Conservation (phyloP, 805 yeast species). For the Candida argentea region DNA sequence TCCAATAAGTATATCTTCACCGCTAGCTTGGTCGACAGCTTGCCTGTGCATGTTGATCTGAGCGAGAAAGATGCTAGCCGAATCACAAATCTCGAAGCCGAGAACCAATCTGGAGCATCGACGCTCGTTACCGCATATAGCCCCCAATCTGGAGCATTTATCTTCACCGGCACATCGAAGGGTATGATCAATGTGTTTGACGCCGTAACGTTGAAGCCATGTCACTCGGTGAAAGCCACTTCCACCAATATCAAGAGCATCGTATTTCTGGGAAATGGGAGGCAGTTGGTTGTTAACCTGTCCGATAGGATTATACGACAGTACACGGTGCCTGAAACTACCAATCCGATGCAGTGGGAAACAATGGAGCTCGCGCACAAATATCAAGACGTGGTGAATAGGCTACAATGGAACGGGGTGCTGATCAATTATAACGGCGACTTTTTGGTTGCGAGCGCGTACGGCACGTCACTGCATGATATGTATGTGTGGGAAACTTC, state of each 20-base stretch:
- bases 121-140: constrained; percentile 44
- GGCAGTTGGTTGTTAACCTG: constrained; percentile 62
- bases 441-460: constrained; percentile 80
- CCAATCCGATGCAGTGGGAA: constrained; percentile 32
- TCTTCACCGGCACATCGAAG: constrained; percentile 70
- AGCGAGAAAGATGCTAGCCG: constrained; percentile 10
- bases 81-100: constrained; percentile 1
- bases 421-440: constrained; percentile 67
- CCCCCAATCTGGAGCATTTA: constrained; percentile 37
- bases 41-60: constrained; percentile 42
- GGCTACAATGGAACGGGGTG: constrained; percentile 81
- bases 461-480: constrained; percentile 76
- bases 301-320: constrained; percentile 71
- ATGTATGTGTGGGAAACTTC: constrained; percentile 88
- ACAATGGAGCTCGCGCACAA: constrained; percentile 64
- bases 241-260: constrained; percentile 64
- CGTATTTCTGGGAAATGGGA: constrained; percentile 45
- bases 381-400: constrained; percentile 84
- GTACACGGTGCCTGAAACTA: constrained; percentile 36
- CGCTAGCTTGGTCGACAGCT: constrained; percentile 58
- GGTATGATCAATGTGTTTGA: constrained; percentile 58
- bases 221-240: constrained; percentile 48
- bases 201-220: constrained; percentile 18
- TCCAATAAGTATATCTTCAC: constrained; percentile 35
- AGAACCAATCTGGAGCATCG: constrained; percentile 5